Conservation (phyloP, 331 rosid species). For the Saraca asoca region DNA sequence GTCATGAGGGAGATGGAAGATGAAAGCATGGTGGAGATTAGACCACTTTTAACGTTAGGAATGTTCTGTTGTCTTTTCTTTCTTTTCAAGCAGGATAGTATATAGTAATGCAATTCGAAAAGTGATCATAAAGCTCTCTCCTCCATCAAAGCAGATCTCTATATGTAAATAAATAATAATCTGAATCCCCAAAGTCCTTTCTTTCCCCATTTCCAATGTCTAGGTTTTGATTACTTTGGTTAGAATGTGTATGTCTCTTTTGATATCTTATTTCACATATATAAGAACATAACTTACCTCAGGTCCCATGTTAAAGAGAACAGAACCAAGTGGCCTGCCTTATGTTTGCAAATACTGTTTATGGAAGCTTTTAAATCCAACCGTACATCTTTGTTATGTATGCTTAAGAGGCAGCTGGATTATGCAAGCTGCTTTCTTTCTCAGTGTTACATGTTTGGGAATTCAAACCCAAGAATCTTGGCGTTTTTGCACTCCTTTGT, state of each 20-base stretch:
- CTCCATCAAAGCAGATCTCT: constrained; percentile 55
- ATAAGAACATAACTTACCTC: constrained; percentile 14
- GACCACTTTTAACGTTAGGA: constrained; percentile 82
- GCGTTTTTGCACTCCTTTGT: constrained; percentile 25
- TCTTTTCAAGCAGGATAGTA: constrained; percentile 6
- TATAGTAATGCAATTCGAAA: constrained; percentile 49
- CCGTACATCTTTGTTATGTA: constrained; percentile 31
- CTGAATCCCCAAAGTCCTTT: constrained; percentile 54
- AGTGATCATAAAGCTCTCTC: constrained; percentile 63
- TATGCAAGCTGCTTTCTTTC: too few relatives aligned
- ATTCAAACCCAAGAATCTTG: constrained; percentile 39
- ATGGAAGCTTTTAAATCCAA: constrained; percentile 28
- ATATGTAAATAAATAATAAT: constrained; percentile 3
- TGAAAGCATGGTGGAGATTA: constrained; percentile 46
- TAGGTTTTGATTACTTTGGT: constrained; percentile 50
- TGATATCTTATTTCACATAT: constrained; percentile 33
- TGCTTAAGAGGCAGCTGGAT: constrained; percentile 27
- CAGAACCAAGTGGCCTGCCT: constrained; percentile 41
- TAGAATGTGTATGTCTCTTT: constrained; percentile 32
- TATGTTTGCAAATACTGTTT: constrained; percentile 30
- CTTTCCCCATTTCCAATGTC: constrained; percentile 79
- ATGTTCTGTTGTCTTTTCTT: constrained; percentile 52
- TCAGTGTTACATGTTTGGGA: constrained; percentile 11
- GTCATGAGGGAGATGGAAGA: constrained; percentile 39
- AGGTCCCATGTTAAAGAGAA: constrained; percentile 54